Percentiles rank a stretch among this genome's conserved stretches.
Conservation (phyloP, 106 monocot species). For the Gastrodia elata region DNA sequence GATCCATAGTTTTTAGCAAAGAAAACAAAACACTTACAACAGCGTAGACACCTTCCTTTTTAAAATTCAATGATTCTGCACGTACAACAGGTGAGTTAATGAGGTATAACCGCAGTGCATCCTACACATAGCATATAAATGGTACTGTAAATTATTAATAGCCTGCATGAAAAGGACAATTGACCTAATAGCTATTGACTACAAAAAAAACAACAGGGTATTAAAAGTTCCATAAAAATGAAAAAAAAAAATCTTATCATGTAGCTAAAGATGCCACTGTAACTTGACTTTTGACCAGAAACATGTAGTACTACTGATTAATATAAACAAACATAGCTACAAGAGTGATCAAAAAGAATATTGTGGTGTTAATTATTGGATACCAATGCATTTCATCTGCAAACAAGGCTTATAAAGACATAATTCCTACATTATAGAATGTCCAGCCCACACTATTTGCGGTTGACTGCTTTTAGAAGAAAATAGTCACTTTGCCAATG, state of each 20-base stretch:
- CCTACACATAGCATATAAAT: conserved; percentile 29
- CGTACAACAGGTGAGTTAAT: conserved; percentile 97
- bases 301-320: not conserved
- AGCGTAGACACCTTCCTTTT: conserved; percentile 77
- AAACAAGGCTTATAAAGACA: not conserved
- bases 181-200: not conserved
- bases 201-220: not conserved
- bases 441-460: too few species aligned
- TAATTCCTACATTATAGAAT: not conserved
- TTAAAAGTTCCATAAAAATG: not conserved
- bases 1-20: not conserved
- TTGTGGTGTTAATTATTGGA: not conserved
- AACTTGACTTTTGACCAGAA: not conserved
- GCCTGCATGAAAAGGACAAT: not conserved
- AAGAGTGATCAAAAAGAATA: not conserved
- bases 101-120: conserved; percentile 85
- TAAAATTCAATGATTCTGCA: conserved; percentile 86
- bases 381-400: not conserved
- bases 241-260: not conserved
- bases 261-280: not conserved
- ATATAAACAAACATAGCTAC: not conserved
- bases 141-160: not conserved
- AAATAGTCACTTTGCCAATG: too few species aligned
- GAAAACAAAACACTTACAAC: conserved; percentile 55
- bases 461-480: too few species aligned